Evolutionary conservation across 805 yeast genomes (phyloP), one percentile per base, ranked within the genome.

Genomic region (Isabelozyma rhagii): DNA sequence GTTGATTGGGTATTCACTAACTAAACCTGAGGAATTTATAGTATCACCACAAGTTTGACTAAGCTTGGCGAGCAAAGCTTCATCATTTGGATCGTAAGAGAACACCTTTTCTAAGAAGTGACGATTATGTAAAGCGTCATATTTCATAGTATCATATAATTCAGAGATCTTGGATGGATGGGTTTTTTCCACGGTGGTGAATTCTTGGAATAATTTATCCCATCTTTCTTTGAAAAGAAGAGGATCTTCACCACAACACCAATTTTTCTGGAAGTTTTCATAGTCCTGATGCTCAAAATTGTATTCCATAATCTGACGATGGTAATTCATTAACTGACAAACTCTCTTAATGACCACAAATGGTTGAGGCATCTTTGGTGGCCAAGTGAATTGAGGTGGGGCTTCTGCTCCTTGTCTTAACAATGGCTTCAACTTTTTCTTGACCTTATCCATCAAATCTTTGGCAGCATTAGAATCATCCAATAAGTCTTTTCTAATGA

Each of bases 211-310:
- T 45, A 94, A 74, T 64, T 94, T 94, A 60, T 92, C 97, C 99
- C 99, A 94, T 61, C 99, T 80, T 70, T 94, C 99, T 55, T 84
- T 85, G 72, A 94, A 93, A 52, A 94, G 70, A 51, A 79, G 72
- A 4, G 99, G 91, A 64, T 94, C 97, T 66, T 94, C 99, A 17
- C 91, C 92, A 68, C 98, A 92, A 63, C 99, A 94, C 99, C 99
- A 94, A 47, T 82, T 77, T 10, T 78, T 67, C 66, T 90, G 97
- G 71, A 91, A 82, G 4, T 69, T 67, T 29, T 78, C 73, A 17
- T 87, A 88, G 58, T 89, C 83, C 53, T 82, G 81, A 46, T 82
- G 74, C 40, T 75, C 78, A 59, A 85, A 90, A 62, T 92, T 92
- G 67, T 85, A 80, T 48, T 84, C 85, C 96, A 94, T 84, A 47